Evolutionary conservation across 2,329 filamentous ascomycete species (phyloP), one percentile per base, ranked within the genome.

Genomic region (Raffaelea arxii): DNA sequence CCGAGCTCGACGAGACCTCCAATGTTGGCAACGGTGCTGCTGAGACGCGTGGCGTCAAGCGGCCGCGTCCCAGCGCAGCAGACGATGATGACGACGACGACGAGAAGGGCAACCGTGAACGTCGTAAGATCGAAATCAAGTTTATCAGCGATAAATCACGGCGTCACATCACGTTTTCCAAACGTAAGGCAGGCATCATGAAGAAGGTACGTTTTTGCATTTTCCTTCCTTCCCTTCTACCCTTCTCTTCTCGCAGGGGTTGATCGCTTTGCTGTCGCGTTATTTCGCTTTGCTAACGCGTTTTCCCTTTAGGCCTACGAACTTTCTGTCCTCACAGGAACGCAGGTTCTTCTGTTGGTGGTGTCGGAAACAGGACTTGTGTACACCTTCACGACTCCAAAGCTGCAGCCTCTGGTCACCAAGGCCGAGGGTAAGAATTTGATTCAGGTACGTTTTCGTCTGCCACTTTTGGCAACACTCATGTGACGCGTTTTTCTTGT

Each of bases 71-170:
- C 53, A 83, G 84, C 58, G 78, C 82, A 45, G 82, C 82, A 60
- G 91, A 97, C 64, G 92, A 97, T 63, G 92, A 97, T 56, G 91
- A 97, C 55, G 92, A 97, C 55, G 90, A 97, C 58, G 90, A 95
- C 58, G 91, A 96, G 68, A 97, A 97, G 80, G 88, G 88, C 53
- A 89, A 89, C 62, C 90, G 92, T 68, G 92, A 97, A 78, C 84
- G 92, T 64, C 83, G 92, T 72, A 98, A 98, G 84, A 98, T 98
- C 61, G 92, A 98, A 71, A 98, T 98, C 74, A 98, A 98, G 78
- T 98, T 98, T 73, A 98, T 98, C 68, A 91, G 90, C 69, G 92
- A 98, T 72, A 98, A 98, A 76, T 97, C 91, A 71, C 89, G 92
- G 71, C 86, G 92, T 53, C 92, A 98, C 74, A 98, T 97, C 65